These are phyloP conservation scores for Ilyonectria mors-panacis DNA, from an alignment of 2,329 filamentous ascomycete genomes.

Conservation along the genomic window DNA sequence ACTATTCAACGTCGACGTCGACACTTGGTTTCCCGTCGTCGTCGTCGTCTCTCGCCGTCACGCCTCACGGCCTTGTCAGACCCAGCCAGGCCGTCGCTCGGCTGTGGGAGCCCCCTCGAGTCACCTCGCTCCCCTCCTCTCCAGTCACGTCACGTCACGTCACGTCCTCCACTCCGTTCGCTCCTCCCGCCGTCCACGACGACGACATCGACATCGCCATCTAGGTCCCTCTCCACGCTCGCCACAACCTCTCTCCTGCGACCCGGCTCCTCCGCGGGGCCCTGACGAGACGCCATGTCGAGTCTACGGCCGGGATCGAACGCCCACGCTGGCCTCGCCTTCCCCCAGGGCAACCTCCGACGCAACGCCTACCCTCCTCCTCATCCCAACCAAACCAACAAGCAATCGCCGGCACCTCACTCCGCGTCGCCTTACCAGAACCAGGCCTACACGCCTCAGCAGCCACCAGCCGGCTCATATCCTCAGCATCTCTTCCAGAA, in stretches of 20 bases:
- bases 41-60: slow-evolving; percentile 34
- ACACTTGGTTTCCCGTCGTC: slow-evolving; percentile 14
- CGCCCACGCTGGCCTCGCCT: slow-evolving; percentile 67
- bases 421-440: slow-evolving; percentile 70
- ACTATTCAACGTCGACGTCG: slow-evolving; percentile 40
- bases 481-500: slow-evolving; percentile 68
- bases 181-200: slow-evolving; percentile 32
- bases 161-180: slow-evolving; percentile 32
- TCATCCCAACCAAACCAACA: slow-evolving; percentile 67
- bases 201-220: slow-evolving; percentile 32
- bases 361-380: slow-evolving; percentile 63
- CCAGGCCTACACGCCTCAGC: slow-evolving; percentile 68
- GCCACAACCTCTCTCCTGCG: slow-evolving; percentile 31
- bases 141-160: slow-evolving; percentile 41
- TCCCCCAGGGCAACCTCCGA: slow-evolving; percentile 65
- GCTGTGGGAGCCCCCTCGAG: slow-evolving; percentile 28
- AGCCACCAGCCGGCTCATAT: slow-evolving; percentile 63
- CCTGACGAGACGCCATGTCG: slow-evolving; percentile 59
- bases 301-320: slow-evolving; percentile 67
- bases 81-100: slow-evolving; percentile 26
- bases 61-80: slow-evolving; percentile 31
- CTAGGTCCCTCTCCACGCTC: slow-evolving; percentile 28
- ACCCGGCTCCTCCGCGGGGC: slow-evolving; percentile 42
- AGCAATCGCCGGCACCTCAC: slow-evolving; percentile 69
- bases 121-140: slow-evolving; percentile 35